Conservation (phyloP, 2,329 filamentous ascomycete genomes). For the Ophiocordyceps unilateralis region DNA sequence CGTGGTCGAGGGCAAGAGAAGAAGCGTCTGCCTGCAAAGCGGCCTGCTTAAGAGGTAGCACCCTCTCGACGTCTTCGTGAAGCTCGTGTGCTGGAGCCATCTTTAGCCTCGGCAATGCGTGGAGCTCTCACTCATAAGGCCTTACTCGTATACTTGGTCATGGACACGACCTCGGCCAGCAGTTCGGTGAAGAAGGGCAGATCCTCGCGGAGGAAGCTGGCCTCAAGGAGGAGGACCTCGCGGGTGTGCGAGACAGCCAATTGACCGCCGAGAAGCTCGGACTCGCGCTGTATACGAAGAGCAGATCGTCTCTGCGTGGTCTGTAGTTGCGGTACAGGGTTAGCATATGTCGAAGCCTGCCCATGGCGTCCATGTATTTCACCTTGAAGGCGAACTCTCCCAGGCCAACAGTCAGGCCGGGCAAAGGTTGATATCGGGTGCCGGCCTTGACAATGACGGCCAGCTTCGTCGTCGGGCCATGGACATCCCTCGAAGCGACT, state of each 20-base stretch:
- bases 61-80: constrained; percentile 67
- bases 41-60: constrained; percentile 64
- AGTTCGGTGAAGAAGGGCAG: constrained; percentile 96
- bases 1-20: constrained; percentile 67
- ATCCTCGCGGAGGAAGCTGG: constrained; percentile 89
- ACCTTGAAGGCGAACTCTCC: constrained; percentile 98
- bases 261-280: constrained; percentile 86
- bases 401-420: constrained; percentile 76
- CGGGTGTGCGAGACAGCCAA: constrained; percentile 77
- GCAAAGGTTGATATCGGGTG: constrained; percentile 78
- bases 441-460: constrained; percentile 88
- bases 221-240: constrained; percentile 81
- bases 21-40: constrained; percentile 44
- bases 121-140: constrained; percentile 5
- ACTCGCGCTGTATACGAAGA: constrained; percentile 83
- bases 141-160: constrained; percentile 73
- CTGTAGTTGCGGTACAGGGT: constrained; percentile 26
- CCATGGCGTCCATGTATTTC: constrained; percentile 1
- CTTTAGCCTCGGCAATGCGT: constrained; percentile 3
- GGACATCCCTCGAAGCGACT: constrained; percentile 77
- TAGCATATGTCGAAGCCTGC: constrained; percentile 21
- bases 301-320: constrained; percentile 79
- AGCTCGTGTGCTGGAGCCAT: constrained; percentile 59
- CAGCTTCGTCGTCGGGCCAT: constrained; percentile 77
- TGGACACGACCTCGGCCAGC: constrained; percentile 73